A percentile compares a stretch with the other conserved stretches of the same genome.
Evolutionary conservation across 108 stramenopile genomes (phyloP).

Genomic region (Nitzschia palea): DNA sequence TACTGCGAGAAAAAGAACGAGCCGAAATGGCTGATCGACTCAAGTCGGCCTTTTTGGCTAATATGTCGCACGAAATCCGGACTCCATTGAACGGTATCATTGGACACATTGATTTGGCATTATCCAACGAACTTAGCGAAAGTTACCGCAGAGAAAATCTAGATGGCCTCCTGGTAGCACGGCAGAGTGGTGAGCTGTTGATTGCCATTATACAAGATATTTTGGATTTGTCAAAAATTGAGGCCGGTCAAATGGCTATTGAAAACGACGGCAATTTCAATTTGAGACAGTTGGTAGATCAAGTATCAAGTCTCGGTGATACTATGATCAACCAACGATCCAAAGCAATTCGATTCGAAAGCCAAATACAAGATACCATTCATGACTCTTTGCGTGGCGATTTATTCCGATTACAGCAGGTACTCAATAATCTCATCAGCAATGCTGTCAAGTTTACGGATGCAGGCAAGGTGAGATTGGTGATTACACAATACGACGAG

Average conservation of each 20-base stretch:
- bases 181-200: conserved; percentile 31
- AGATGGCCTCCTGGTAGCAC: conserved; percentile 25
- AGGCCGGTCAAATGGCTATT: conserved; percentile 38
- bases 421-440: conserved; percentile 30
- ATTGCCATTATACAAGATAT: conserved; percentile 50
- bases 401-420: conserved; percentile 24
- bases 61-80: conserved; percentile 61
- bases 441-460: conserved; percentile 47
- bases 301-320: conserved; percentile 6
- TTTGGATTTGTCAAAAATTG: conserved; percentile 60
- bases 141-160: conserved; percentile 9
- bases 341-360: conserved; percentile 11
- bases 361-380: background rate
- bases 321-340: conserved; percentile 6
- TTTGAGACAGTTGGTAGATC: background rate
- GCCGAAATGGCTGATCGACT: conserved; percentile 33
- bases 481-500: background rate
- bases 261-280: conserved; percentile 4
- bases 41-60: conserved; percentile 51
- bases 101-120: conserved; percentile 40
- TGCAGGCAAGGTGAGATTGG: conserved; percentile 3
- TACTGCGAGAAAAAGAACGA: conserved; percentile 25
- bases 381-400: conserved; percentile 10
- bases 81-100: conserved; percentile 59
- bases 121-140: conserved; percentile 13